Conservation (phyloP, 805 yeast species). For the Saccharomyces eubayanus region DNA sequence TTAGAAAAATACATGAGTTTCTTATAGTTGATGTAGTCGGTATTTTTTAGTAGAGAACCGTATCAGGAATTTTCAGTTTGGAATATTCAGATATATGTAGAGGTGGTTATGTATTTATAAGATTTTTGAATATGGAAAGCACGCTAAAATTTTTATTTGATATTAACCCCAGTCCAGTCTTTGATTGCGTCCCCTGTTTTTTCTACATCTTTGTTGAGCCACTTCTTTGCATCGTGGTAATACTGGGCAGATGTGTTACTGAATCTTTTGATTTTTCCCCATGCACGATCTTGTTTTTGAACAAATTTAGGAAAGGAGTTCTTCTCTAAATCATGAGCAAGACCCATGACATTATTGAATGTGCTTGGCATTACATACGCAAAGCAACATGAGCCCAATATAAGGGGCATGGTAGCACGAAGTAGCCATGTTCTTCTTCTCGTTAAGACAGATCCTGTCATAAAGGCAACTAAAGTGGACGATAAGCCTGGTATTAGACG, state of each 20-base stretch:
- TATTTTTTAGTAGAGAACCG: background rate
- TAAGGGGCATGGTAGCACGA: constrained; percentile 42
- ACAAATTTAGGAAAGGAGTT: constrained; percentile 23
- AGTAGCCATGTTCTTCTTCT: constrained; percentile 44
- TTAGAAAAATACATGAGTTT: background rate
- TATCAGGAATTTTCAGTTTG: background rate
- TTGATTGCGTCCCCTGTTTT: constrained; percentile 7
- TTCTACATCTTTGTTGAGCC: constrained; percentile 1
- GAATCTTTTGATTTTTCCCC: background rate
- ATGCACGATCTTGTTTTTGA: constrained; percentile 18
- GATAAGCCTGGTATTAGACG: constrained; percentile 50
- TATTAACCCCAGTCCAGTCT: constrained; percentile 21
- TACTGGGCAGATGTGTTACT: background rate
- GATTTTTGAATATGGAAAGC: background rate
- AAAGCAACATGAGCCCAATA: constrained; percentile 46
- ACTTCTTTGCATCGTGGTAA: background rate
- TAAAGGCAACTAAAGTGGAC: constrained; percentile 46
- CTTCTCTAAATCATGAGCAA: constrained; percentile 44
- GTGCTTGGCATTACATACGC: constrained; percentile 52
- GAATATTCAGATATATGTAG: background rate
- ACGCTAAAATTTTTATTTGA: constrained; percentile 4
- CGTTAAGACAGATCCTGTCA: constrained; percentile 53
- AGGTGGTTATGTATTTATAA: background rate
- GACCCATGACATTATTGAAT: constrained; percentile 39
- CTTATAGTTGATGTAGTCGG: background rate